These are phyloP conservation scores for Gymnopilus dilepis DNA, from an alignment of 768 basidiomycete genomes.

Conservation along the genomic window DNA sequence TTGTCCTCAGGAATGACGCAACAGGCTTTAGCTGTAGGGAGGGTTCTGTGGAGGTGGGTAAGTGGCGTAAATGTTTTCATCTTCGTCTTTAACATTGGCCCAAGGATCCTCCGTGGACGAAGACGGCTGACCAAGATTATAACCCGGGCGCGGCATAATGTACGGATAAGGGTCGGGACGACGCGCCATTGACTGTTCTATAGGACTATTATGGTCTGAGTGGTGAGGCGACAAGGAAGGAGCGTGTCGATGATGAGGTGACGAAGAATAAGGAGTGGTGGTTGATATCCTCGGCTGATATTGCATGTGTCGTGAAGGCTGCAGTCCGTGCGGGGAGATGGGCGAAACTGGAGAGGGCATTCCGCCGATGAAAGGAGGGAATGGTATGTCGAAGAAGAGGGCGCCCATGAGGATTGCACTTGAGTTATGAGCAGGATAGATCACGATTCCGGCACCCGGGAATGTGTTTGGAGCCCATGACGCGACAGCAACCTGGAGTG, in stretches of 20 bases:
- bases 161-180: slow-evolving; percentile 43
- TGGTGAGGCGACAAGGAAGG: slow-evolving; percentile 43
- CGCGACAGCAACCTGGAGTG: slow-evolving; percentile 56
- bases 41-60: slow-evolving; percentile 29
- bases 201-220: slow-evolving; percentile 40
- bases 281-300: slow-evolving; percentile 36
- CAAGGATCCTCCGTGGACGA: slow-evolving; percentile 23
- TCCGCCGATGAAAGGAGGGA: slow-evolving; percentile 51
- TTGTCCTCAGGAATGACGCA: slow-evolving; percentile 1
- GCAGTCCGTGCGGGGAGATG: slow-evolving; percentile 35
- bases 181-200: slow-evolving; percentile 36
- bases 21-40: slow-evolving; percentile 27
- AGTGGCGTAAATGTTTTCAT: slow-evolving; percentile 28
- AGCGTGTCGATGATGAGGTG: slow-evolving; percentile 37
- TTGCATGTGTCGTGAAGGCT: slow-evolving; percentile 32
- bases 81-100: slow-evolving; percentile 36
- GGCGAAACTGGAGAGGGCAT: slow-evolving; percentile 34
- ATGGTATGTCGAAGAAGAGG: slow-evolving; percentile 50
- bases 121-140: slow-evolving; percentile 22
- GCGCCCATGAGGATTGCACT: slow-evolving; percentile 57
- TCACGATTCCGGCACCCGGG: slow-evolving; percentile 55
- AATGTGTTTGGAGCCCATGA: slow-evolving; percentile 54
- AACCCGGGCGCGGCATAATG: slow-evolving; percentile 31
- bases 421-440: slow-evolving; percentile 57
- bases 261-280: slow-evolving; percentile 37